Base-by-base conservation (phyloP, 805 yeast species). In the Spencermartinsiella europaea region DNA sequence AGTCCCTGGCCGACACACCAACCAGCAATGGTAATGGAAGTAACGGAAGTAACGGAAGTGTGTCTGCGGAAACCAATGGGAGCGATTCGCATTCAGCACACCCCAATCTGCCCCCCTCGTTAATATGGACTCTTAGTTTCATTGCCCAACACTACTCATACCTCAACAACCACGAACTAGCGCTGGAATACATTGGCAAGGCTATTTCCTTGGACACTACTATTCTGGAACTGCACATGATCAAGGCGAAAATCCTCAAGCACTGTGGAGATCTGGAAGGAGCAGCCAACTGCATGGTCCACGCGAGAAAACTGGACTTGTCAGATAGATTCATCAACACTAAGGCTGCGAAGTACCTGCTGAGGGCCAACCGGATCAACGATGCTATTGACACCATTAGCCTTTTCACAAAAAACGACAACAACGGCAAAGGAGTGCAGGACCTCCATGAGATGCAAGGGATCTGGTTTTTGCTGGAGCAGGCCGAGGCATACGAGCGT, bases 251-350 rank as follows among this genome's bases (percentile, higher is more conserved):
- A 58, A 74, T 93, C 35, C 69, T 79, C 50, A 88, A 89, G 62
- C 89, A 85, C 53, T 63, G 72, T 38, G 87, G 87, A n/a, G 72
- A 80, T 48, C 57, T 76, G 21, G 59, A 52, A 0, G 75, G 72
- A 21, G 97, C 97, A 12, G 77, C 84, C 17, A 75, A 73, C 14
- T 61, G 73, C 21, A 78, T 89, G 76, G 76, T 81, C 48, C 74
- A 72, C 45, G 96, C 91, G 14, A 76, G 96, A 56, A 63, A 71
- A 45, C 66, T 85, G 46, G 96, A 93, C 62, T 73, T 85, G 48
- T 96, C 88, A 64, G 99, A 93, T 66, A 73, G 99, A 54, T 91
- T 86, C 62, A 79, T 93, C 60, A 93, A 93, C 64, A 78, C 95
- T 46, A 89, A 88, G 60, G 74, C 96, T 4, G 85, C 85, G 40